These are phyloP conservation scores for Solanum ahanhuiri DNA, from an alignment of 257 asterid species.

Conservation along the genomic window DNA sequence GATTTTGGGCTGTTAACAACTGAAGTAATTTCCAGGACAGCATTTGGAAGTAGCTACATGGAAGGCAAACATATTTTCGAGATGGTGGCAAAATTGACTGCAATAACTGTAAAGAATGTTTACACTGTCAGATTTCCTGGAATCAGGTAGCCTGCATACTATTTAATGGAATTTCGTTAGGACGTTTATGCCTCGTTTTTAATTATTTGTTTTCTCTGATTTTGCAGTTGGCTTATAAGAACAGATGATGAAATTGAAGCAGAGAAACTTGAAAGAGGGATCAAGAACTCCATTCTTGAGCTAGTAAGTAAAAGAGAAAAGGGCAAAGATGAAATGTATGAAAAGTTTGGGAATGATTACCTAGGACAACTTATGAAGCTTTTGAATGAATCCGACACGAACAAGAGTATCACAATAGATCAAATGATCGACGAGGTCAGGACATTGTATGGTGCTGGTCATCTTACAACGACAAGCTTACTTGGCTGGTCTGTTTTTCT, in stretches of 20 bases:
- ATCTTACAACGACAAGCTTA: slow-evolving; percentile 33
- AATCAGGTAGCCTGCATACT: slow-evolving; percentile 19
- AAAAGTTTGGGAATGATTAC: slow-evolving; percentile 30
- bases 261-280: slow-evolving; percentile 30
- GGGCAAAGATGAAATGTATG: background rate
- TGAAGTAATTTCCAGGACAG: slow-evolving; percentile 56
- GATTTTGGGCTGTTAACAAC: slow-evolving; percentile 48
- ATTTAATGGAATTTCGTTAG: background rate
- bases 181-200: background rate
- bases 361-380: slow-evolving; percentile 38
- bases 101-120: slow-evolving; percentile 29
- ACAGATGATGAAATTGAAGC: slow-evolving; percentile 49
- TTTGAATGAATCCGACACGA: slow-evolving; percentile 16
- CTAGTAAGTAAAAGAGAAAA: slow-evolving; percentile 30
- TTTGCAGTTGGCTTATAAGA: slow-evolving; percentile 21
- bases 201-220: background rate
- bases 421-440: slow-evolving; percentile 48
- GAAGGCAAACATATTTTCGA: slow-evolving; percentile 62
- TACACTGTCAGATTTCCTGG: slow-evolving; percentile 36
- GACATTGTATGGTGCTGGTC: slow-evolving; percentile 39
- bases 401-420: slow-evolving; percentile 27
- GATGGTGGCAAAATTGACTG: slow-evolving; percentile 36
- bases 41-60: slow-evolving; percentile 58
- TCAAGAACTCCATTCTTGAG: slow-evolving; percentile 38
- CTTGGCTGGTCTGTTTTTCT: slow-evolving; percentile 44